Base-by-base conservation (phyloP, 106 monocot genomes). In the Platanthera guangdongensis region DNA sequence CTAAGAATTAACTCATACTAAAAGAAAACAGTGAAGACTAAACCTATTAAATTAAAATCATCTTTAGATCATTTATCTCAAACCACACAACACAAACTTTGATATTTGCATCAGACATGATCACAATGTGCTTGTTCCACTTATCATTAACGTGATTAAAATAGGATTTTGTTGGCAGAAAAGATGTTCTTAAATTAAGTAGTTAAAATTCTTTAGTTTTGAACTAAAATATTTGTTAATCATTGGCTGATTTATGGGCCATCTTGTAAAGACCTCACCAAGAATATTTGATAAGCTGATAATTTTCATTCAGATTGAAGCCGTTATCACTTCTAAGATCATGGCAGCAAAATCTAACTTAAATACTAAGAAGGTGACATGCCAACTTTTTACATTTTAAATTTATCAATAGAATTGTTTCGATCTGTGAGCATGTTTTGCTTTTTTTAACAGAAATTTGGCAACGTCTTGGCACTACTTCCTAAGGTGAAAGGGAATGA, bases 401-500 rank as follows among this genome's bases (percentile, higher is more conserved):
- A 52, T 25, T 30, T 39, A 47, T 15, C 74, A 5, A 16, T 7
- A 71, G 9, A 76, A 62, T 71, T 72, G 0, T 30, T 50, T 39
- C 25, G 25, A 22, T 57, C 32, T 51, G 57, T 30, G 28, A 53
- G 39, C 18, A 60, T 64, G 13, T 48, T 18, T 68, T 76, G 1
- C 57, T 7, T 54, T 49, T 21, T 55, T 74, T 50, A 68, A 39
- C 45, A 94, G 99, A 94, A 87, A 87, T 68, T 83, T 81, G 82
- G 83, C 19, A 14, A 21, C 11, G 81, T 80, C 51, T 86, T 99
- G 75, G 87, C 99, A 72, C 76, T 86, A 51, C 85, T 99, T 75
- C 92, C 94, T n/a, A 84, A 81, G 57, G 84, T 78, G 9, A 88
- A 76, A 84, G 88, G 85, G 21, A 90, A 90, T 84, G 87, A 79